Base-by-base conservation (phyloP, 2,329 filamentous ascomycete genomes). In the Monilinia fructigena region DNA sequence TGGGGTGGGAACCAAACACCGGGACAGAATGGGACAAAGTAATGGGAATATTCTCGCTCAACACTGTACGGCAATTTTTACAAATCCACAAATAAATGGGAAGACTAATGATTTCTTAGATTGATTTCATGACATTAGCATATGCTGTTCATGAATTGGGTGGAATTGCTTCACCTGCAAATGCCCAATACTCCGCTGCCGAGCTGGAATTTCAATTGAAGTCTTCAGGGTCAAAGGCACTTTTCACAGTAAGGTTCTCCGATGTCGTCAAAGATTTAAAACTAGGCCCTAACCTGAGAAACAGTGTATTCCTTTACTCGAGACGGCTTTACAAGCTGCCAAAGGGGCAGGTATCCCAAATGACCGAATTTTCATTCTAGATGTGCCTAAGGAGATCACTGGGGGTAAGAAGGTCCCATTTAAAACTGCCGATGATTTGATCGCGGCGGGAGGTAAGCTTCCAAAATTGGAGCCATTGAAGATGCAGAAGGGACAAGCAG, bases 21-120 rank as follows among this genome's bases (percentile, higher is more conserved):
- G 91, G 89, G 16, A 85, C 86, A 0, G 90, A 93, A 75, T 95
- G 89, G 89, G 91, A 95, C 73, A 92, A 93, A 76, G 89, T 93
- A 31, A 80, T 92, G 58, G 89, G 82, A 5, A 80, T 93, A 38
- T 96, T 91, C 78, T 88, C 89, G n/a, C 78, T 93, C 67, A 96
- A 96, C 75, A 92, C 91, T 40, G 89, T 92, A 78, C 68, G 83
- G 48, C 3, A 26, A 50, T 28, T 1, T 2, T 16, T 4, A 50
- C 28, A 52, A 31, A 67, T 5, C 52, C 20, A 18, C 28, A 47
- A 31, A 50, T 16, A 28, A 11, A 23, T 20, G 16, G 18, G 23
- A 20, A 20, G 10, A 18, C 42, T 66, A 7, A 66, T 48, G 23
- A 28, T 38, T 12, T 26, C 12, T 16, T 66, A 91, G 85, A 86